Base-by-base conservation (phyloP, 768 basidiomycete species). In the Hygrophoropsis aurantiaca region DNA sequence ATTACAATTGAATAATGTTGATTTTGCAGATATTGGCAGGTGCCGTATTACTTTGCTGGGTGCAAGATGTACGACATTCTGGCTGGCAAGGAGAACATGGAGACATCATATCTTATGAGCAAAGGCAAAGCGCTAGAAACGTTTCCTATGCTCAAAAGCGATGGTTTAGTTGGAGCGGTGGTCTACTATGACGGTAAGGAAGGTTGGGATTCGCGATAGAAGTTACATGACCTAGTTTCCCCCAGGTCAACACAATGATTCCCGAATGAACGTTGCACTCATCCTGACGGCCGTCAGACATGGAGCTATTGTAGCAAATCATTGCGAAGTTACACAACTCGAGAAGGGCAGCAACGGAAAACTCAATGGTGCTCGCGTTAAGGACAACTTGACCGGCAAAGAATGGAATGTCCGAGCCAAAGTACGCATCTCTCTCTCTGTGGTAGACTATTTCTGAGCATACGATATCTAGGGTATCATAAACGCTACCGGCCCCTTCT, bases 31-130 rank as follows among this genome's bases (percentile, higher is more conserved):
- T 94, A 92, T 66, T 98, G 94, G 94, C 94, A 97, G 60, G 78
- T 97, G 11, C 95, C 95, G 0, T 99, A 98, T 69, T 97, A 97
- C 67, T 93, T 82, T 74, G 84, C 82, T 2, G 95, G 95, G 3
- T 94, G 90, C 73, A 98, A 97, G 72, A 72, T 97, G 74, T 99
- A 99, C 71, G 95, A 99, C 62, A 33, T 97, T 25, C 74, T 99
- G 16, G 95, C 95, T 7, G 95, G 95, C 0, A 87, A 88, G 65
- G 91, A 97, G 66, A 97, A 97, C 65, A 97, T 97, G 92, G 92
- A 94, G 67, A 77, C 80, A 1, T 92, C 92, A 6, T 98, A 98
- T 67, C 74, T 97, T 54, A 94, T 99, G 90, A 88, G 85, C 60
- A 92, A 87, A 60, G 89, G 90, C 10, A 92, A 94, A 61, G 93